Base-by-base conservation (phyloP, 192 early-diverging fungal genomes). In the Paraglomus occultum region DNA sequence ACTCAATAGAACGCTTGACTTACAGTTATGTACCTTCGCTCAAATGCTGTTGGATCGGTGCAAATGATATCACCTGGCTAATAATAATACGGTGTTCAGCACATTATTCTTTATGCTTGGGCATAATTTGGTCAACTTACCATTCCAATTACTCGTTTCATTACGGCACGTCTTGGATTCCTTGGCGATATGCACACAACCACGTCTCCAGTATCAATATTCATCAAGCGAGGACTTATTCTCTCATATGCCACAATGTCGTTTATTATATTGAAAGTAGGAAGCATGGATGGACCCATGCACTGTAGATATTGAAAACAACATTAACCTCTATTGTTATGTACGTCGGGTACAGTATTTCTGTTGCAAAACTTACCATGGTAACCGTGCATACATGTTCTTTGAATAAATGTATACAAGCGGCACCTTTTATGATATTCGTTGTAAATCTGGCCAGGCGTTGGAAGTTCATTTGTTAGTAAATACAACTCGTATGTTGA, bases 271-370 rank as follows among this genome's bases (percentile, higher is more conserved):
- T 92, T 94, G 49, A 95, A 84, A 18, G 91, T 95, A 3, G 95
- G 95, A 17, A 94, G 82, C 95, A 97, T 97, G 39, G 92, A 94
- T 11, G 93, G 92, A 1, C 95, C 95, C 43, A 89, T 79, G 67
- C 87, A 89, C 88, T 88, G 48, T 48, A 1, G 6, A 38, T 20
- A 40, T 48, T 23, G 15, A 12, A 31, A 14, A 54, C 60, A 22
- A 66, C 46, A 46, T 31, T 3, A 31, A 31, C 3, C 31, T 31
- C 31, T 31, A 31, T 31, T 31, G 3, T 31, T 31, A 31, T 31
- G 3, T 3, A 31, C 31, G 3, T 31, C n/a, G 31, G 31, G 31
- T 2, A 31, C 3, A 31, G 31, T 31, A 31, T 31, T 31, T 31
- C n/a, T n/a, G 3, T 31, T 31, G 31, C 1, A 31, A 31, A 31